Conservation (phyloP, 768 basidiomycete species). For the Pluteus cervinus region DNA sequence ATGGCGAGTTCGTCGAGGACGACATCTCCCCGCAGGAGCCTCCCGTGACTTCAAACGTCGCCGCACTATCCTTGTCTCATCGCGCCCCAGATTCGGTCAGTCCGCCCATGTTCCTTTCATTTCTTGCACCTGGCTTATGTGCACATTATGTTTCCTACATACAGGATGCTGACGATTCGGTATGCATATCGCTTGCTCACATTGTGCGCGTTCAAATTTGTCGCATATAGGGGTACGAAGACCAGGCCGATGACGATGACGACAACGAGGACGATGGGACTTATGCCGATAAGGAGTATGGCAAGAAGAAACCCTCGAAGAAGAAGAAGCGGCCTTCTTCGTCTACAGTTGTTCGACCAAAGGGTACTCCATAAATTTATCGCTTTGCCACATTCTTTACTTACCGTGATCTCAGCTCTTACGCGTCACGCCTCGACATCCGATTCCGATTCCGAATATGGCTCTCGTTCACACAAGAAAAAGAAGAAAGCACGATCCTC, state of each 20-base stretch:
- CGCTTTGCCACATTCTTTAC: conserved; percentile 7
- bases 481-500: conserved; percentile 62
- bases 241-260: conserved; percentile 61
- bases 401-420: conserved; percentile 27
- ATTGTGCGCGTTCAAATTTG: conserved; percentile 13
- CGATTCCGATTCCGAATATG: conserved; percentile 86
- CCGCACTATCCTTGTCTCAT: conserved; percentile 20
- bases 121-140: conserved; percentile 6
- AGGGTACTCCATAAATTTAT: conserved; percentile 37
- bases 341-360: conserved; percentile 44
- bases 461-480: conserved; percentile 74
- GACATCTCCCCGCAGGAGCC: conserved; percentile 33
- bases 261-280: conserved; percentile 68
- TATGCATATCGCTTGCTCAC: conserved; percentile 31
- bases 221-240: conserved; percentile 38
- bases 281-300: conserved; percentile 74
- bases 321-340: conserved; percentile 57
- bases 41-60: conserved; percentile 28
- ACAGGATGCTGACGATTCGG: conserved; percentile 55
- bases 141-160: conserved; percentile 10
- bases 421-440: conserved; percentile 54
- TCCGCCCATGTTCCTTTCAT: conserved; percentile 33
- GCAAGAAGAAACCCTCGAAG: conserved; percentile 58
- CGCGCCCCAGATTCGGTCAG: conserved; percentile 18
- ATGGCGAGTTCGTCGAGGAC: conserved; percentile 57